Evolutionary conservation across 768 basidiomycete genomes (phyloP).

Genomic region (Leccinum incarnatum): DNA sequence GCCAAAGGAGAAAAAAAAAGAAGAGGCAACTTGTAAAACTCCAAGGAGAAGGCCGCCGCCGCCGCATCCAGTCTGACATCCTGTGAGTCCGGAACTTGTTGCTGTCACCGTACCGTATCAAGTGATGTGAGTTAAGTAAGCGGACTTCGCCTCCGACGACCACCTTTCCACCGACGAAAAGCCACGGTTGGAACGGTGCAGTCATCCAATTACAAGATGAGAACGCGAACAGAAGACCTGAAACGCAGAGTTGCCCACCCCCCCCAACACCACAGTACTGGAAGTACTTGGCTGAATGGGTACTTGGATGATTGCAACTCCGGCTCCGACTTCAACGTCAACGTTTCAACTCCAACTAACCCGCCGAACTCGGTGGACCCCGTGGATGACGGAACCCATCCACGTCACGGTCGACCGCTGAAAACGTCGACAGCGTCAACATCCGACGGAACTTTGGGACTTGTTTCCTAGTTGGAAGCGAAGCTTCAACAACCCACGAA

Average conservation of each 20-base stretch:
- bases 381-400: not conserved
- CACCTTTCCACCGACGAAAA: not conserved
- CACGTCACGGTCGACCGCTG: not conserved
- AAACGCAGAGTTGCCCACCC: not conserved
- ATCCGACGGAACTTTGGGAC: not conserved
- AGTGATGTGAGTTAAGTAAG: not conserved
- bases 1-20: not conserved
- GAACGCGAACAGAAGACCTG: not conserved
- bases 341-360: not conserved
- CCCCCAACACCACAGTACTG: too few species aligned
- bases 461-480: not conserved
- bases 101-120: too few species aligned
- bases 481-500: not conserved
- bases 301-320: too few species aligned
- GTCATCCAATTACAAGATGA: not conserved
- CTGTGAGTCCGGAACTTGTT: not conserved
- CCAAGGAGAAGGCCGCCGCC: not conserved
- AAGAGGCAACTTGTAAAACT: not conserved
- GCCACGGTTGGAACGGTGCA: not conserved
- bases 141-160: not conserved
- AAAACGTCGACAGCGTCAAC: not conserved
- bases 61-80: not conserved
- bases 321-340: too few species aligned
- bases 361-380: too few species aligned
- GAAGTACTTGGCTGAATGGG: too few species aligned